phyloP scores from a whole-genome alignment of 371 early-diverging fungal species.

The Apophysomyces sp. region DNA sequence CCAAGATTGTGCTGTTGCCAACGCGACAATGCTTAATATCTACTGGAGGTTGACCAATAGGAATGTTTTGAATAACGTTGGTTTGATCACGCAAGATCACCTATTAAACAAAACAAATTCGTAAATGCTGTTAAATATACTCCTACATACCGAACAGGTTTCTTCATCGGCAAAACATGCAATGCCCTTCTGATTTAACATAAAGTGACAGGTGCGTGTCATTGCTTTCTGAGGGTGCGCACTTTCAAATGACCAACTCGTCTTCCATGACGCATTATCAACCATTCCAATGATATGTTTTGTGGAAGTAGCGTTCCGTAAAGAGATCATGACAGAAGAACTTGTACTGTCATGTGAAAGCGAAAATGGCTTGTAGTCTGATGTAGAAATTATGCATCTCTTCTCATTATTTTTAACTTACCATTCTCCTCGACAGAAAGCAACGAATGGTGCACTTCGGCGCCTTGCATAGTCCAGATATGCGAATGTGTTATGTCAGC shows the following conservation, averaged over 20 bases:
- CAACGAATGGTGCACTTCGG: neutral
- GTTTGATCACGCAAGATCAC: neutral
- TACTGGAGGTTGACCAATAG: neutral
- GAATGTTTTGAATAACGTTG: neutral
- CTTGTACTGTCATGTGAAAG: conserved; percentile 3
- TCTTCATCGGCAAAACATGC: conserved; percentile 6
- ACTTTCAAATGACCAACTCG: conserved; percentile 5
- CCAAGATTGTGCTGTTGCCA: neutral
- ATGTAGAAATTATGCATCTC: neutral
- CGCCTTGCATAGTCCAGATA: conserved; percentile 5
- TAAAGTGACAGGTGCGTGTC: conserved; percentile 6
- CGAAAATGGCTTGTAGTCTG: conserved; percentile 19
- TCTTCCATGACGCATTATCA: neutral
- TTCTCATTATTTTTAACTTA: neutral
- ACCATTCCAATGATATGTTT: neutral
- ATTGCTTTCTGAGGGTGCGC: conserved; percentile 8
- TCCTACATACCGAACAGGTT: neutral
- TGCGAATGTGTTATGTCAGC: conserved; percentile 8
- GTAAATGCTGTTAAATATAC: neutral
- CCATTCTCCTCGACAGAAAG: conserved; percentile 4
- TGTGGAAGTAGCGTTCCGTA: neutral
- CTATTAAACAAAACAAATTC: neutral
- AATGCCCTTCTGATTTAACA: neutral
- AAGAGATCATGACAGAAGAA: neutral
- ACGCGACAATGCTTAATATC: neutral